These are phyloP conservation scores for Cladosporium phlei DNA, from an alignment of 2,329 filamentous ascomycete genomes.

Conservation along the genomic window DNA sequence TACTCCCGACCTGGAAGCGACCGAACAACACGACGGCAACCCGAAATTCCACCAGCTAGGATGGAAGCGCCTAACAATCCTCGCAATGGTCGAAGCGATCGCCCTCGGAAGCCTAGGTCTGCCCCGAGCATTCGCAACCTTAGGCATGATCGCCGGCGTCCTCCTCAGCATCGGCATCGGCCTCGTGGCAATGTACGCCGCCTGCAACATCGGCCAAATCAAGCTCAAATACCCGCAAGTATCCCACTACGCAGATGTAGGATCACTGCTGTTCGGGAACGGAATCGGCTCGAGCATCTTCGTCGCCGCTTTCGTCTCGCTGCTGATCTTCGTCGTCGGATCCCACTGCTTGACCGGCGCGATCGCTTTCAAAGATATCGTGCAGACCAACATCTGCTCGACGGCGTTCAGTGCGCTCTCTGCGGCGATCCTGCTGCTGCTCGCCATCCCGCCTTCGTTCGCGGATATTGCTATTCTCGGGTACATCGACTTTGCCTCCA, in stretches of 20 bases:
- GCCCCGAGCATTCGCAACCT: slow-evolving; percentile 6
- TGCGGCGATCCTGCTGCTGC: slow-evolving; percentile 4
- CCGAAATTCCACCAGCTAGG: slow-evolving; percentile 10
- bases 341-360: slow-evolving; percentile 10
- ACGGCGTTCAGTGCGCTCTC: slow-evolving; percentile 8
- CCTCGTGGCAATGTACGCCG: slow-evolving; percentile 10
- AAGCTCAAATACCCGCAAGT: slow-evolving; percentile 9
- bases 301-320: slow-evolving; percentile 3
- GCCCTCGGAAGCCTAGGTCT: slow-evolving; percentile 9
- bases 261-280: slow-evolving; percentile 5
- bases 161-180: slow-evolving; percentile 9
- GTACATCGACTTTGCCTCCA: slow-evolving; percentile 10
- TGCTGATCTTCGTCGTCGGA: slow-evolving; percentile 12
- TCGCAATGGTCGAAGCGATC: slow-evolving; percentile 10
- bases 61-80: slow-evolving; percentile 9
- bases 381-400: slow-evolving; percentile 5
- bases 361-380: slow-evolving; percentile 9
- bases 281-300: slow-evolving; percentile 6
- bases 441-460: slow-evolving; percentile 8
- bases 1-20: not conserved
- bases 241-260: slow-evolving; percentile 8
- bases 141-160: slow-evolving; percentile 10
- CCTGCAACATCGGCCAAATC: slow-evolving; percentile 8
- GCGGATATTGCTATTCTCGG: slow-evolving; percentile 7
- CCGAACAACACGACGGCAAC: slow-evolving; percentile 2